phyloP scores from a whole-genome alignment of 345 rosid species.

The Syzygium aromaticum region DNA sequence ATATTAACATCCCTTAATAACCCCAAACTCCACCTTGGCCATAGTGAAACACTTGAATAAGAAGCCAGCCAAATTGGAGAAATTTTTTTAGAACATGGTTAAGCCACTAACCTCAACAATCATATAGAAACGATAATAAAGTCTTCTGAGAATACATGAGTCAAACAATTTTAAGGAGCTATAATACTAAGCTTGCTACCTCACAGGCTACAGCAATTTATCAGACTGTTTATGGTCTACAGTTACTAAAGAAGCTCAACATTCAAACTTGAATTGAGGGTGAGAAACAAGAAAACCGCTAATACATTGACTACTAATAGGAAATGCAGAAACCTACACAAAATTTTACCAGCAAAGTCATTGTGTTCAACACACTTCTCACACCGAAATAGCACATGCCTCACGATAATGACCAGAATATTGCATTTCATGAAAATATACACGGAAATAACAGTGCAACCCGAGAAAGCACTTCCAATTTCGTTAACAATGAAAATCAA shows the following conservation, averaged over 20 bases:
- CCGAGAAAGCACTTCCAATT: neutral
- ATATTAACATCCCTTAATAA: neutral
- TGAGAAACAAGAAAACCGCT: neutral
- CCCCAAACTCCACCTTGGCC: neutral
- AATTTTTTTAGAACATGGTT: neutral
- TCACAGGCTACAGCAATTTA: neutral
- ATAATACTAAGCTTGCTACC: neutral
- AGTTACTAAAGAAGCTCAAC: neutral
- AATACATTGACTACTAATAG: neutral
- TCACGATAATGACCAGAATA: neutral
- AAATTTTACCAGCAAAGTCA: neutral
- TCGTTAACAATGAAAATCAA: neutral
- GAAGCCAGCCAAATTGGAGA: neutral
- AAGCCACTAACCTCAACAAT: neutral
- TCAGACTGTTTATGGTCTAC: neutral
- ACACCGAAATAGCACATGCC: neutral
- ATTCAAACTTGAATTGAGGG: neutral
- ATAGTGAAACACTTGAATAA: neutral
- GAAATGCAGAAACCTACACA: neutral
- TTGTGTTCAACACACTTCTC: neutral
- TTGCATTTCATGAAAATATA: neutral
- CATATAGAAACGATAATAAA: neutral
- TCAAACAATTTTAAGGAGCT: neutral
- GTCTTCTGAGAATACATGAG: neutral
- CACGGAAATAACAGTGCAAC: neutral